Evolutionary conservation across 495 filamentous ascomycete species (phyloP), one percentile per base, ranked within the genome.

Genomic region (Margaritispora aquatica): DNA sequence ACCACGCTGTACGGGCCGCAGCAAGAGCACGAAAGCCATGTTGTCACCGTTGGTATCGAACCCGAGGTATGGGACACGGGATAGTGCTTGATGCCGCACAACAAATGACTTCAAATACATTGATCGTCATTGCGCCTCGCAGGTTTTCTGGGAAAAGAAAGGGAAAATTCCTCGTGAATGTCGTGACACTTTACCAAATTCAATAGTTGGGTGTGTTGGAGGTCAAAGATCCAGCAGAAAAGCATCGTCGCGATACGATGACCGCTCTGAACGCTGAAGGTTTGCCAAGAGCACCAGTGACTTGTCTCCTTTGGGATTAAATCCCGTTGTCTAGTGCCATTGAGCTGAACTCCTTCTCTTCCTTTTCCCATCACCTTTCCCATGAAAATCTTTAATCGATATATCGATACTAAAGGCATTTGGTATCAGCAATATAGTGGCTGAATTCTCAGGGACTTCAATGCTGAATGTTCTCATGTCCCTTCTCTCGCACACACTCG

Each of bases 1-100:
- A 57, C 46, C 61, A 63, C 52, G 59, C 60, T 51, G 10, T 17
- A 54, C 63, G 63, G 63, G 44, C 60, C 57, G 63, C 44, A 49
- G 24, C 38, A 44, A 2, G 38, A 58, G 48, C 55, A 31, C 0
- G 19, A 44, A n/a, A 21, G 29, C 29, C 49, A 46, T 15, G 52
- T 23, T 41, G 59, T 53, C 54, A 64, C 62, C 62, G 62, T 60
- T 64, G 54, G 38, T 26, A 55, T 52, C 56, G 48, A 54, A 58
- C 51, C 63, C 58, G 63, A 27, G 49, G n/a, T 57, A 46, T 22
- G 59, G 55, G 55, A 51, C 31, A 44, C 55, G 63, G 63, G 59
- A 59, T 51, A 22, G 50, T 46, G 52, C 50, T 54, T 36, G 44
- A 49, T 17, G 58, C 27, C 3, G 15, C 7, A 2, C 7, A 7